A percentile compares a stretch with the other conserved stretches of the same genome.
phyloP scores from a whole-genome alignment of 352 stramenopile species.

The Phytophthora pini region DNA sequence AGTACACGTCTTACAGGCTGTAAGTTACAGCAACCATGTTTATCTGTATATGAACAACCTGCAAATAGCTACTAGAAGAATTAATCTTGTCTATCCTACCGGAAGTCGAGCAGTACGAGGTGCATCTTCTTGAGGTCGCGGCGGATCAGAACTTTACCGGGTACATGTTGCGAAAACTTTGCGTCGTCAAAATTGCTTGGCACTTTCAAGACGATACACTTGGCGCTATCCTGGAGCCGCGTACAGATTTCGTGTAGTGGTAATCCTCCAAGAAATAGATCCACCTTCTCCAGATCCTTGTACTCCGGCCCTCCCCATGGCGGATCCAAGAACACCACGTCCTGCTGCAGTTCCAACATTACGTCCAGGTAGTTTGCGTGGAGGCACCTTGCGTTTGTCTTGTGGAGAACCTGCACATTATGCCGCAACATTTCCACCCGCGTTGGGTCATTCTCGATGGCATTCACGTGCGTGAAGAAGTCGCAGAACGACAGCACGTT shows the following conservation, averaged over 20 bases:
- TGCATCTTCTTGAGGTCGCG: conserved; percentile 86
- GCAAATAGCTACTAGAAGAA: conserved; percentile 1
- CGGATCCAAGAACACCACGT: conserved; percentile 86
- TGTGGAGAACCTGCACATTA: conserved; percentile 69
- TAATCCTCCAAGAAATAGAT: conserved; percentile 69
- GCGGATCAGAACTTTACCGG: conserved; percentile 59
- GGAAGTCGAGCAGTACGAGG: conserved; percentile 71
- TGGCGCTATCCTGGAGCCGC: conserved; percentile 45
- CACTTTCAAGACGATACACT: conserved; percentile 82
- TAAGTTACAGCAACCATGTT: no score
- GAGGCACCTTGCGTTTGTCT: conserved; percentile 64
- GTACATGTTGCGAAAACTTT: conserved; percentile 69
- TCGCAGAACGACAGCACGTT: conserved; percentile 87
- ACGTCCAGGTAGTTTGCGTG: conserved; percentile 75
- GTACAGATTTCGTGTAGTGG: conserved; percentile 74
- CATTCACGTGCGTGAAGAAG: conserved; percentile 78
- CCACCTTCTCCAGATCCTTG: conserved; percentile 71
- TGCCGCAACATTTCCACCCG: conserved; percentile 79
- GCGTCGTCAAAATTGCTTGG: conserved; percentile 84
- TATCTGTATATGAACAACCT: conserved; percentile 1
- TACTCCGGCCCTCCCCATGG: conserved; percentile 87
- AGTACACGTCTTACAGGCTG: no score
- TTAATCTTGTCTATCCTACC: conserved; percentile 11
- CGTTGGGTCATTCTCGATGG: conserved; percentile 69
- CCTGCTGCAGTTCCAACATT: conserved; percentile 73